Conservation (phyloP, 345 rosid genomes). For the Gossypium herbaceum region DNA sequence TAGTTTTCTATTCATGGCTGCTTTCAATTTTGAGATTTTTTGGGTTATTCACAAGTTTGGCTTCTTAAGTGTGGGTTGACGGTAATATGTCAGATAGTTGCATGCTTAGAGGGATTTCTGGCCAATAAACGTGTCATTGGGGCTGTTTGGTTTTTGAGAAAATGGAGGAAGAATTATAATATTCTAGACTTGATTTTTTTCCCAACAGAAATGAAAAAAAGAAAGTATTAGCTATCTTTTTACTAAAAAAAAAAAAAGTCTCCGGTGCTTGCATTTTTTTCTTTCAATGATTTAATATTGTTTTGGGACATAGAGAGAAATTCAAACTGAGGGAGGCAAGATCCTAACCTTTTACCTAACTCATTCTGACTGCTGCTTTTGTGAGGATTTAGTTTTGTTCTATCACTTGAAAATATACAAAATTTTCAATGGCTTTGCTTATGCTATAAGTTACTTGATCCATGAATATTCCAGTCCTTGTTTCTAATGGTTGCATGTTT, state of each 20-base stretch:
- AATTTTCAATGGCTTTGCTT: background rate
- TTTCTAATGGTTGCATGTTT: background rate
- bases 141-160: constrained; percentile 19
- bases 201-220: background rate
- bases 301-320: background rate
- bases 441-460: background rate
- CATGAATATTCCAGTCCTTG: background rate
- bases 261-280: background rate
- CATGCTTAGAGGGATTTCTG: background rate
- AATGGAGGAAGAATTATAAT: background rate
- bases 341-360: background rate
- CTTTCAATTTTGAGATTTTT: constrained; percentile 10
- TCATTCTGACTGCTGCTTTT: background rate
- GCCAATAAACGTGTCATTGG: background rate
- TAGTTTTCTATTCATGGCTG: background rate
- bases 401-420: background rate
- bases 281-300: background rate
- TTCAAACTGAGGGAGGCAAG: background rate
- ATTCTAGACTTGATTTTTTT: background rate
- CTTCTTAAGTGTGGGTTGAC: background rate
- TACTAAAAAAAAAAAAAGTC: no score
- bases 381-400: background rate
- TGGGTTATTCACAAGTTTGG: background rate
- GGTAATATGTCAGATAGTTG: background rate
- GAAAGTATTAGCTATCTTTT: background rate